Conservation (phyloP, 805 yeast genomes). For the Grigorovia yakushimaensis region DNA sequence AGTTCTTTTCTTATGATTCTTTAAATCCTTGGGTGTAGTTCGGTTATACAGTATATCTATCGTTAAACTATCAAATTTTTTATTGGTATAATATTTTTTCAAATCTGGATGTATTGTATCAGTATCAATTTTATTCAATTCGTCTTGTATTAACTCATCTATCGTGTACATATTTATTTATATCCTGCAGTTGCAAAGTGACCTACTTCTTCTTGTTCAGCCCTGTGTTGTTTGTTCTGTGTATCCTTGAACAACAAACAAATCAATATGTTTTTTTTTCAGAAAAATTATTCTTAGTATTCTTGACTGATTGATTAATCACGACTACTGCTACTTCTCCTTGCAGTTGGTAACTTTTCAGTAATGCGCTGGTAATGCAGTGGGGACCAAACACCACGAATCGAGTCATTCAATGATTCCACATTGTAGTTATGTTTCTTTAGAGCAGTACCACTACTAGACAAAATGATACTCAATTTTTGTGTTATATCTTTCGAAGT, state of each 20-base stretch:
- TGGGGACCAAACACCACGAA: slow-evolving; percentile 98
- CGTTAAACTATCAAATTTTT: background rate
- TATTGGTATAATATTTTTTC: background rate
- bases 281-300: too few species aligned
- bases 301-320: too few species aligned
- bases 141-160: background rate
- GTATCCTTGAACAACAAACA: too few species aligned
- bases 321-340: background rate
- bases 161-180: slow-evolving; percentile 9
- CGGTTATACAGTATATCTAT: background rate
- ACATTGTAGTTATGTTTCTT: slow-evolving; percentile 68
- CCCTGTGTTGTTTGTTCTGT: too few species aligned
- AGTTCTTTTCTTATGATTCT: background rate
- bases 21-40: background rate
- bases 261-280: too few species aligned
- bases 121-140: slow-evolving; percentile 8
- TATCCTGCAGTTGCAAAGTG: too few species aligned
- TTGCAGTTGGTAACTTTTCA: background rate
- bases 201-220: too few species aligned
- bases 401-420: slow-evolving; percentile 66
- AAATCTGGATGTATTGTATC: slow-evolving; percentile 13
- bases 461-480: slow-evolving; percentile 54
- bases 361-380: slow-evolving; percentile 50
- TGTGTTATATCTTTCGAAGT: slow-evolving; percentile 49
- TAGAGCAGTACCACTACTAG: slow-evolving; percentile 57